Conservation (phyloP, 306 rosid genomes). For the Cucurbita ficifolia region DNA sequence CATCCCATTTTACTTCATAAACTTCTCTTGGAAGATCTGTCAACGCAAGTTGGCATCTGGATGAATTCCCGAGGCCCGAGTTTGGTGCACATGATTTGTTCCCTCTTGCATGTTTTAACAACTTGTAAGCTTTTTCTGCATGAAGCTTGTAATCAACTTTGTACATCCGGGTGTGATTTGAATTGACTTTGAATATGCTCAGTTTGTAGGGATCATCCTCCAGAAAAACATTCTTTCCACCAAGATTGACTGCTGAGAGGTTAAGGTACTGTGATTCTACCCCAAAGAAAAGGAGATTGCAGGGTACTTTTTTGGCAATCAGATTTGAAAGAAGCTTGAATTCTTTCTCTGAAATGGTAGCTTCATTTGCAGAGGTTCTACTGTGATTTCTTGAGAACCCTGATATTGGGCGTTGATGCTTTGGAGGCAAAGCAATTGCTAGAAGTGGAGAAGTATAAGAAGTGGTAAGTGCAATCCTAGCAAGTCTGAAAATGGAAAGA, state of each 20-base stretch:
- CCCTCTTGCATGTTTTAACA: constrained; percentile 60
- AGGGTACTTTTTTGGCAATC: constrained; percentile 49
- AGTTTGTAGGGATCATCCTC: constrained; percentile 38
- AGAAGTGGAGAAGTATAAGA: constrained; percentile 24
- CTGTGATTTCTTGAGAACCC: constrained; percentile 15
- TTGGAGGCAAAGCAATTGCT: constrained; percentile 13
- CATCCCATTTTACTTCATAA: constrained; percentile 57
- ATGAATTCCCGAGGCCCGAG: constrained; percentile 29
- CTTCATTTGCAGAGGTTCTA: constrained; percentile 17
- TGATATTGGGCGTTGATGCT: constrained; percentile 15
- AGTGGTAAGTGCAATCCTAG: constrained; percentile 37
- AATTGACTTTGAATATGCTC: constrained; percentile 18
- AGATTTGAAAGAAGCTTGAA: constrained; percentile 40
- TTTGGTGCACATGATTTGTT: constrained; percentile 34
- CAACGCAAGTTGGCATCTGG: constrained; percentile 70
- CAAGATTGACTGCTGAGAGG: constrained; percentile 53
- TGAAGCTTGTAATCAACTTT: constrained; percentile 33
- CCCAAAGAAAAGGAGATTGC: constrained; percentile 86
- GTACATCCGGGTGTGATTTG: constrained; percentile 38
- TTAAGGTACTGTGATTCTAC: constrained; percentile 43
- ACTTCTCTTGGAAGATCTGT: constrained; percentile 52
- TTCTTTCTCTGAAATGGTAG: constrained; percentile 39
- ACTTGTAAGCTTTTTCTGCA: constrained; percentile 54
- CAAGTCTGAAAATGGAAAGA: constrained; percentile 45
- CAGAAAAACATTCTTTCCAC: constrained; percentile 62